phyloP scores from a whole-genome alignment of 352 stramenopile genomes.

The Pythium graminicola region DNA sequence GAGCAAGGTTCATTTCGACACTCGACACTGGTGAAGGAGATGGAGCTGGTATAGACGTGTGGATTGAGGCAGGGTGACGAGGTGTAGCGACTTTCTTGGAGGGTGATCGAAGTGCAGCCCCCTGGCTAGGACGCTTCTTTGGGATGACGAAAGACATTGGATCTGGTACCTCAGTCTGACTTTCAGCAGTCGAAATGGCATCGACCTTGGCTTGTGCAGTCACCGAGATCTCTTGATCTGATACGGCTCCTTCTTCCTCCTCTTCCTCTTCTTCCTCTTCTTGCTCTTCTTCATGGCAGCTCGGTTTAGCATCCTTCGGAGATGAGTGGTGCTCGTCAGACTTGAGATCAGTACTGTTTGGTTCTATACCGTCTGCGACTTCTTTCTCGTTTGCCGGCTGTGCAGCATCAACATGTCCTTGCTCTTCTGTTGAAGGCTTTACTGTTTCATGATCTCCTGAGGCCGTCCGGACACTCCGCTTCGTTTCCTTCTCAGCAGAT shows the following conservation, averaged over 20 bases:
- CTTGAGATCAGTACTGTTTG: background rate
- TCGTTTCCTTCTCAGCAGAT: background rate
- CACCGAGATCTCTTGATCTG: conserved; percentile 4
- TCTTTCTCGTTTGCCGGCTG: background rate
- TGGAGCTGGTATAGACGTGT: background rate
- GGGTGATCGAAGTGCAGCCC: background rate
- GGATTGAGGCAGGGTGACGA: background rate
- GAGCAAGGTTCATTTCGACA: background rate
- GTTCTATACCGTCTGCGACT: background rate
- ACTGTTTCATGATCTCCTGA: background rate
- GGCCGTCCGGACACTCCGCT: too few species aligned
- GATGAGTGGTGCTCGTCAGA: background rate
- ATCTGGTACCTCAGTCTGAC: conserved; percentile 13
- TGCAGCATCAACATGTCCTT: background rate
- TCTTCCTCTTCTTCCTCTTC: conserved; percentile 2
- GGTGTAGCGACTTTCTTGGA: background rate
- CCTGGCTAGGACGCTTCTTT: conserved; percentile 23
- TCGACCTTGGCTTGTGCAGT: background rate
- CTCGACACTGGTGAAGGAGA: conserved; percentile 12
- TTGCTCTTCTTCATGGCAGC: conserved; percentile 2
- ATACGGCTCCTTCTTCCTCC: conserved; percentile 20
- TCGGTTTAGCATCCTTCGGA: background rate
- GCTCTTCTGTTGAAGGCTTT: background rate
- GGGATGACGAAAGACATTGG: conserved; percentile 38
- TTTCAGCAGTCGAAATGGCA: background rate